phyloP scores from a whole-genome alignment of 2,329 filamentous ascomycete species.

The Aspergillus neotritici region DNA sequence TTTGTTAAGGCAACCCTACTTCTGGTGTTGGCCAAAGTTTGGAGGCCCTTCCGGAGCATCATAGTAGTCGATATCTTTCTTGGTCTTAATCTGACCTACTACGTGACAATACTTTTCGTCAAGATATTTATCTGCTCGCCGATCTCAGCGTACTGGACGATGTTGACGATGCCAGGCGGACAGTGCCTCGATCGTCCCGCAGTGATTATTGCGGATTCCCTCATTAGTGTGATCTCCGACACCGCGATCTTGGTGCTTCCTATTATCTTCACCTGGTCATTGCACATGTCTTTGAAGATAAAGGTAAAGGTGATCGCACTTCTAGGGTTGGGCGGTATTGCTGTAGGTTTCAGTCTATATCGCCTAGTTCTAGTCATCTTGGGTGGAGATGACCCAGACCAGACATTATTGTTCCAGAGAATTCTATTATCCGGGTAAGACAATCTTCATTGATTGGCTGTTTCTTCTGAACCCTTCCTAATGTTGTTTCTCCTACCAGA shows the following conservation, averaged over 20 bases:
- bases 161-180: neutral
- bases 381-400: neutral
- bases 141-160: slow-evolving; percentile 11
- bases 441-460: neutral
- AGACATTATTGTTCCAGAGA: neutral
- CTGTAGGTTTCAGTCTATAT: slow-evolving; percentile 15
- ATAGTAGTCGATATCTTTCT: slow-evolving; percentile 10
- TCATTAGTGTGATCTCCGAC: slow-evolving; percentile 14
- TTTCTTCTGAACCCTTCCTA: no score
- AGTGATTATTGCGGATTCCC: slow-evolving; percentile 13
- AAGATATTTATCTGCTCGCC: slow-evolving; percentile 15
- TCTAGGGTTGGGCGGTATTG: slow-evolving; percentile 11
- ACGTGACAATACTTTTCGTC: slow-evolving; percentile 13
- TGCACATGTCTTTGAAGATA: slow-evolving; percentile 9
- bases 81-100: slow-evolving; percentile 9
- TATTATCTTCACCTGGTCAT: slow-evolving; percentile 9
- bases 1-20: slow-evolving; percentile 13
- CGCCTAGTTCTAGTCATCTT: slow-evolving; percentile 9
- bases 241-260: slow-evolving; percentile 13
- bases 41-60: slow-evolving; percentile 7
- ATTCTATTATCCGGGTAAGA: slow-evolving; percentile 3
- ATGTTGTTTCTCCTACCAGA: neutral
- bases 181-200: slow-evolving; percentile 8
- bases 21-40: slow-evolving; percentile 11
- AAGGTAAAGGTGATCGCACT: slow-evolving; percentile 12